Percentiles rank a stretch among this genome's conserved stretches.
These are phyloP conservation scores for Trametes punicea DNA, from an alignment of 768 basidiomycete genomes.

Conservation along the genomic window DNA sequence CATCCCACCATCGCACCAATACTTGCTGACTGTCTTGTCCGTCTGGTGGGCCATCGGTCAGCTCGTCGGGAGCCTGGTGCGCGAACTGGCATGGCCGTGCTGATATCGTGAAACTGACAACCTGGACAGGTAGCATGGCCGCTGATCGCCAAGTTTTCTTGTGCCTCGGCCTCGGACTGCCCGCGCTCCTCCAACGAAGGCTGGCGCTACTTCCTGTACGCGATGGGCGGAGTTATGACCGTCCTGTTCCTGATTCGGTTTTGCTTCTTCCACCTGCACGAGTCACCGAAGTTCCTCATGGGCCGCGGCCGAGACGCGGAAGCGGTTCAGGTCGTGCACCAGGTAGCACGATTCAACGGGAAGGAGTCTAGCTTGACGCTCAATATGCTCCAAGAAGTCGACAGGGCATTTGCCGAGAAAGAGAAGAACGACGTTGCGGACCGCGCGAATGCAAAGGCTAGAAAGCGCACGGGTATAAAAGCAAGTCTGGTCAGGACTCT, in stretches of 20 bases:
- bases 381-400: slow-evolving; percentile 40
- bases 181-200: slow-evolving; percentile 56
- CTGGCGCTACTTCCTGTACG: slow-evolving; percentile 74
- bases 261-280: slow-evolving; percentile 62
- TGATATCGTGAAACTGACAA: no score
- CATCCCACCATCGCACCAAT: slow-evolving; percentile 69
- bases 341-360: slow-evolving; percentile 60
- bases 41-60: slow-evolving; percentile 83
- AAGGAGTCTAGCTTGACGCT: slow-evolving; percentile 46
- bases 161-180: slow-evolving; percentile 40
- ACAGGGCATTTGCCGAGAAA: neutral
- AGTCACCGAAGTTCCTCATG: slow-evolving; percentile 72
- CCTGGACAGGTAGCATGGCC: slow-evolving; percentile 62
- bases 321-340: slow-evolving; percentile 60
- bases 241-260: slow-evolving; percentile 59
- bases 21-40: slow-evolving; percentile 68
- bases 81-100: neutral
- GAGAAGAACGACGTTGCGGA: slow-evolving; percentile 14
- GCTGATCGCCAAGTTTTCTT: slow-evolving; percentile 66
- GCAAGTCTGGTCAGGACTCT: slow-evolving; percentile 42
- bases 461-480: slow-evolving; percentile 31
- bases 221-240: slow-evolving; percentile 70
- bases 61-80: slow-evolving; percentile 51
- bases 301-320: slow-evolving; percentile 59
- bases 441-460: slow-evolving; percentile 20